Conservation (phyloP, 2,329 filamentous ascomycete genomes). For the Raffaelea deltoideospora region DNA sequence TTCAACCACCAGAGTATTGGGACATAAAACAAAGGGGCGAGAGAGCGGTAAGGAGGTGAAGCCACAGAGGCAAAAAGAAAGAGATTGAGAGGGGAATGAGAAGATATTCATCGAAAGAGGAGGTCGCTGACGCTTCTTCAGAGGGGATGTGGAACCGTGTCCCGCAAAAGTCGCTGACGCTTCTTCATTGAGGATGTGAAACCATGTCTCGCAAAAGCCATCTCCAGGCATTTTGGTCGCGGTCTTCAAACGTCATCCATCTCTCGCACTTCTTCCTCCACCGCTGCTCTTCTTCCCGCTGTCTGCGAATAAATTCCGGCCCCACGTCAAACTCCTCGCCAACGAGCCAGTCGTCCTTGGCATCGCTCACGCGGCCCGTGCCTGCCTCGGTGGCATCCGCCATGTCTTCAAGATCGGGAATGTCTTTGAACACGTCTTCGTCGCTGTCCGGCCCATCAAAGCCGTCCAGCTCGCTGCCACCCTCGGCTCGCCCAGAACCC, state of each 20-base stretch:
- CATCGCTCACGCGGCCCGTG: slow-evolving; percentile 40
- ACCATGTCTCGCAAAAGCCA: slow-evolving; percentile 59
- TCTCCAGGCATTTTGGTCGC: slow-evolving; percentile 51
- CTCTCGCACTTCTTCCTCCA: slow-evolving; percentile 80
- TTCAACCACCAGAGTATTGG: no score
- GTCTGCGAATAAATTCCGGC: slow-evolving; percentile 78
- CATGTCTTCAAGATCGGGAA: slow-evolving; percentile 78
- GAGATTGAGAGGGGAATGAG: background rate
- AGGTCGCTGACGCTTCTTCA: no score
- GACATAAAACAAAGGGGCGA: no score
- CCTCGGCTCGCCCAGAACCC: slow-evolving; percentile 25
- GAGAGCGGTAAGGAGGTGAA: no score
- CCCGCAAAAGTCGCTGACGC: no score
- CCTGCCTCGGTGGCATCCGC: slow-evolving; percentile 32
- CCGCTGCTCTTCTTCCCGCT: slow-evolving; percentile 79
- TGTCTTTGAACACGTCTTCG: slow-evolving; percentile 85
- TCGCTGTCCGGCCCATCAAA: slow-evolving; percentile 67
- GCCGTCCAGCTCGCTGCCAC: slow-evolving; percentile 43
- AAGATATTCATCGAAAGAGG: background rate
- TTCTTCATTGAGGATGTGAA: slow-evolving; percentile 7
- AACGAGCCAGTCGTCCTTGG: slow-evolving; percentile 68
- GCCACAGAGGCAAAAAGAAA: no score
- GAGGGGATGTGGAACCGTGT: no score
- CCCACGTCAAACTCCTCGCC: slow-evolving; percentile 97
- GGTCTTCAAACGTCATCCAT: slow-evolving; percentile 54